Conservation (phyloP, 2,329 filamentous ascomycete genomes). For the Scytalidium lignicola region DNA sequence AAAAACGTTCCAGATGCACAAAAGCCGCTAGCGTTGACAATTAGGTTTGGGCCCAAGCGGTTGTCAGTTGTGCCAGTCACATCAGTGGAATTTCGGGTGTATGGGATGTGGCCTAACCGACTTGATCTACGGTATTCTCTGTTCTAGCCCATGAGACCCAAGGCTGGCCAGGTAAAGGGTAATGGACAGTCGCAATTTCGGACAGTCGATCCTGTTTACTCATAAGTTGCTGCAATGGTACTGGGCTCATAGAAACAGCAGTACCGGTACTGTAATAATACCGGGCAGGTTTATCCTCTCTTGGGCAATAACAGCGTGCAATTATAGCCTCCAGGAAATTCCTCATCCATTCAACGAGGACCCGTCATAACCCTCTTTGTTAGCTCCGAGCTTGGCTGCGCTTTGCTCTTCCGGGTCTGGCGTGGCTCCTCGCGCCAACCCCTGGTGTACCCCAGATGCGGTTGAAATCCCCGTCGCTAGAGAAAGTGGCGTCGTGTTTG, state of each 20-base stretch:
- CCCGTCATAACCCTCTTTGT: neutral
- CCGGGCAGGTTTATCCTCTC: neutral
- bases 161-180: too few relatives aligned
- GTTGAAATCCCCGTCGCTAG: constrained; percentile 8
- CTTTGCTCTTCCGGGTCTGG: neutral
- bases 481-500: constrained; percentile 21
- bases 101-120: neutral
- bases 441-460: constrained; percentile 25
- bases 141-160: neutral
- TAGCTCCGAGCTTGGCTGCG: neutral
- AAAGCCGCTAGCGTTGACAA: neutral
- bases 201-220: neutral
- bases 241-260: neutral
- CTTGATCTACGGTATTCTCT: neutral
- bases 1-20: neutral
- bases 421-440: neutral
- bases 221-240: neutral
- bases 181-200: neutral
- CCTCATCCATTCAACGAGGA: neutral
- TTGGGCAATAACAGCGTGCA: too few relatives aligned
- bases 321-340: neutral
- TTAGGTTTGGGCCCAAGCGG: neutral
- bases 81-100: too few relatives aligned
- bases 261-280: neutral
- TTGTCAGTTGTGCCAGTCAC: too few relatives aligned